phyloP scores from a whole-genome alignment of 177 flowering plant species.

The Vitis hybrid region DNA sequence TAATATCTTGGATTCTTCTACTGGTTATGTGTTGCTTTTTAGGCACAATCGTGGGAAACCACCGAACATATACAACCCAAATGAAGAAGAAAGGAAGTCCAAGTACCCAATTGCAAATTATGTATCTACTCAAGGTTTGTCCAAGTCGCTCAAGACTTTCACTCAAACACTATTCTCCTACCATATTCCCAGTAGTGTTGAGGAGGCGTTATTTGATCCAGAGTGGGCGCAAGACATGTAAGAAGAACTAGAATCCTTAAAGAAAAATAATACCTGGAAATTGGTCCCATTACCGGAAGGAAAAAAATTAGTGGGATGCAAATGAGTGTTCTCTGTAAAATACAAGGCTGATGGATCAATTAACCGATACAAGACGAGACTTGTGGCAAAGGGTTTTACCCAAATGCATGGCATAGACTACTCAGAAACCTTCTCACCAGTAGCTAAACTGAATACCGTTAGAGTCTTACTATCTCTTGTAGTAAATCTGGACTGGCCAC shows the following conservation, averaged over 20 bases:
- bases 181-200: background rate
- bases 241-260: slow-evolving; percentile 5
- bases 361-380: too few species aligned
- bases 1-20: slow-evolving; percentile 1
- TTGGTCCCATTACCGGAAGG: too few species aligned
- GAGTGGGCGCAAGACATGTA: slow-evolving; percentile 1
- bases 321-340: too few species aligned
- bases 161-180: background rate
- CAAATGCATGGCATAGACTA: too few species aligned
- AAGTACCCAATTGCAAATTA: slow-evolving; percentile 8
- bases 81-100: slow-evolving; percentile 2
- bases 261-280: too few species aligned
- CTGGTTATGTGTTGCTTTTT: slow-evolving; percentile 1
- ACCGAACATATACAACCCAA: slow-evolving; percentile 1
- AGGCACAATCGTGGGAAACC: background rate
- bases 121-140: background rate
- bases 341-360: too few species aligned
- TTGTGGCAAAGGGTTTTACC: too few species aligned
- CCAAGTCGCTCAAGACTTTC: slow-evolving; percentile 1
- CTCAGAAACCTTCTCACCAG: too few species aligned
- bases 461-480: too few species aligned
- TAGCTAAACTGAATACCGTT: too few species aligned
- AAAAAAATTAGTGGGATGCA: too few species aligned
- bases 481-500: too few species aligned
- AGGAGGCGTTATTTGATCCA: slow-evolving; percentile 3